These are phyloP conservation scores for Dactylis glomerata DNA, from an alignment of 176 grass and related monocot species.

Conservation along the genomic window DNA sequence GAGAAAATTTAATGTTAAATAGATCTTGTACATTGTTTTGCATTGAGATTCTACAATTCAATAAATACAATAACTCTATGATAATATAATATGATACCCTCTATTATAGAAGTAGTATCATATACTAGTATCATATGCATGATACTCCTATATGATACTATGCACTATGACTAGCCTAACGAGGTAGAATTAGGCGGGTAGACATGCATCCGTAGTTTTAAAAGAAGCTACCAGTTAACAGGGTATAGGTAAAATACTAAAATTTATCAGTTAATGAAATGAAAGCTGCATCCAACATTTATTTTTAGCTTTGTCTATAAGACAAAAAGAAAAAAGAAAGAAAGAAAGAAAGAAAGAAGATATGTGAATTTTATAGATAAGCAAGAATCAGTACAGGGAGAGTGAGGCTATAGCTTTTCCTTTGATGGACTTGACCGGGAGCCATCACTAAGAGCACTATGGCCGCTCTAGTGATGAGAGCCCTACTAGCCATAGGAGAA, in stretches of 20 bases:
- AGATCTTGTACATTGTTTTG: no score
- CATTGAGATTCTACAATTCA: no score
- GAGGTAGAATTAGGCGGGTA: no score
- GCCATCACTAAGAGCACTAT: slow-evolving; percentile 38
- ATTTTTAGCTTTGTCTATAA: slow-evolving; percentile 34
- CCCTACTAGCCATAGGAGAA: slow-evolving; percentile 32
- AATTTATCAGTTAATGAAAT: neutral
- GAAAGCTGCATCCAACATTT: neutral
- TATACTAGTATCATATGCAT: no score
- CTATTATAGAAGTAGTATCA: no score
- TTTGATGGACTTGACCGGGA: slow-evolving; percentile 39
- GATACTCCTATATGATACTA: no score
- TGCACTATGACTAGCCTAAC: no score
- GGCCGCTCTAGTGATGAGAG: slow-evolving; percentile 33
- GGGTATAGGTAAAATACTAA: neutral
- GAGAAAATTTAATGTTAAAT: no score
- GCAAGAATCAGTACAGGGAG: slow-evolving; percentile 12
- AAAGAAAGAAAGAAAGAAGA: slow-evolving; percentile 25
- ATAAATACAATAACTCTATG: no score
- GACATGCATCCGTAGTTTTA: neutral
- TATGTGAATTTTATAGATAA: slow-evolving; percentile 32
- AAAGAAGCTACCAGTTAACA: neutral
- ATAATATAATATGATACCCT: no score
- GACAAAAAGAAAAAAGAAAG: neutral
- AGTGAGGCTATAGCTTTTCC: slow-evolving; percentile 3